A percentile compares a stretch with the other conserved stretches of the same genome.
phyloP scores from a whole-genome alignment of 1,284 basidiomycete genomes.

The Xerocomus minutiporus region DNA sequence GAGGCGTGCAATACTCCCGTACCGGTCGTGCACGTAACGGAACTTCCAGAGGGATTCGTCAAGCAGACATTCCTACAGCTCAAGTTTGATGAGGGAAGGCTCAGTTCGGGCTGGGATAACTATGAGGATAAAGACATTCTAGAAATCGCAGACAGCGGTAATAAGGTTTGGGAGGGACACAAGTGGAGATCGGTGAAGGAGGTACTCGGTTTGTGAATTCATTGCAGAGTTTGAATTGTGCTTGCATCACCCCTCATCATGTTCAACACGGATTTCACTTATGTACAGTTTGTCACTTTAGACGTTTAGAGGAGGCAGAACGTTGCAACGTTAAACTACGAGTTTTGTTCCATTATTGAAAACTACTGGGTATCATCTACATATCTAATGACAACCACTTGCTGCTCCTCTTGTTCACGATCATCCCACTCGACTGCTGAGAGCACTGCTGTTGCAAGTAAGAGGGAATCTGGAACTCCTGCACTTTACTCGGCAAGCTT shows the following conservation, averaged over 20 bases:
- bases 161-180: constrained; percentile 29
- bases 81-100: constrained; percentile 22
- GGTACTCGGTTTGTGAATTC: constrained; percentile 21
- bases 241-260: neutral
- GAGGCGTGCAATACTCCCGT: constrained; percentile 19
- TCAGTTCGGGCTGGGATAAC: constrained; percentile 32
- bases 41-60: constrained; percentile 29
- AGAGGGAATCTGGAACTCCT: constrained; percentile 27
- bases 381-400: constrained; percentile 18
- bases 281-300: neutral
- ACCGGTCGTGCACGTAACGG: constrained; percentile 18
- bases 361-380: constrained; percentile 5
- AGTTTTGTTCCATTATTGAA: neutral
- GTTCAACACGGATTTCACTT: neutral
- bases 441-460: constrained; percentile 26
- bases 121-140: constrained; percentile 23
- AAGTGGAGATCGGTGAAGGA: constrained; percentile 28
- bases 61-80: constrained; percentile 31
- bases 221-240: neutral
- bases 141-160: constrained; percentile 24
- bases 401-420: constrained; percentile 19
- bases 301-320: neutral
- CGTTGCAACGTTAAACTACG: too few relatives aligned
- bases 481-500: constrained; percentile 27
- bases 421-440: constrained; percentile 24